Evolutionary conservation across 768 basidiomycete species (phyloP).

Genomic region (Leccinum truebloodii): DNA sequence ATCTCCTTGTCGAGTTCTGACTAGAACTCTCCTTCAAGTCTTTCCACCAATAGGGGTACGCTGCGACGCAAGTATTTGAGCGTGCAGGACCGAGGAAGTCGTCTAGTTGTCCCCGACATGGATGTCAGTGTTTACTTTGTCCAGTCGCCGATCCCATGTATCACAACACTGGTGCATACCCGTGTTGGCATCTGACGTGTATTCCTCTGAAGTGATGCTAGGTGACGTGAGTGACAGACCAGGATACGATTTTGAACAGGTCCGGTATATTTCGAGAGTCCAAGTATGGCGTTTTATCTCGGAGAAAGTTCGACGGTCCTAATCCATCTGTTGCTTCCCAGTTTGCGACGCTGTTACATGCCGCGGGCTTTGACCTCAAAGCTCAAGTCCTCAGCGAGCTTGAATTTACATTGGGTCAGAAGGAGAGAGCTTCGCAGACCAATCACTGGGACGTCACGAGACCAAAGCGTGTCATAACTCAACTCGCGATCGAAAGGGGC

Average conservation of each 20-base stretch:
- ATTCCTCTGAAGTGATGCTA: constrained; percentile 17
- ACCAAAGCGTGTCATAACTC: too few relatives aligned
- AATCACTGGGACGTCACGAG: too few relatives aligned
- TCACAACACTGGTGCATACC: constrained; percentile 68
- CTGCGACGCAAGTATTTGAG: constrained; percentile 87
- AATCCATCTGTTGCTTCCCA: constrained; percentile 21
- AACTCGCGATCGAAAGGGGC: too few relatives aligned
- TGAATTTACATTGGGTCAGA: too few relatives aligned
- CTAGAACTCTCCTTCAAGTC: constrained; percentile 44
- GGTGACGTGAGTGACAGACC: constrained; percentile 79
- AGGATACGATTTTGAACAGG: constrained; percentile 85
- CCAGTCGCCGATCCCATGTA: constrained; percentile 88
- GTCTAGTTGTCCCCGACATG: neutral
- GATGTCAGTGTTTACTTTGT: neutral
- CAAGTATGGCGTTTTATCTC: constrained; percentile 49
- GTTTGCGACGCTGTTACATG: constrained; percentile 72
- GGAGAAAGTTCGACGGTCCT: neutral
- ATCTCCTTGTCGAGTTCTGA: neutral
- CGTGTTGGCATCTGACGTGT: constrained; percentile 2
- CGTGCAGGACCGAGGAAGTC: constrained; percentile 69
- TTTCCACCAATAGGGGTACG: constrained; percentile 81
- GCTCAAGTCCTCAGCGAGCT: too few relatives aligned
- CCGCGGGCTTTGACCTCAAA: constrained; percentile 56
- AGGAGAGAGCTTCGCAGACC: too few relatives aligned
- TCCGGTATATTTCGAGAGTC: constrained; percentile 84